Evolutionary conservation across 1,284 basidiomycete genomes (phyloP), one percentile per base, ranked within the genome.

Genomic region (Marasmius sp.): DNA sequence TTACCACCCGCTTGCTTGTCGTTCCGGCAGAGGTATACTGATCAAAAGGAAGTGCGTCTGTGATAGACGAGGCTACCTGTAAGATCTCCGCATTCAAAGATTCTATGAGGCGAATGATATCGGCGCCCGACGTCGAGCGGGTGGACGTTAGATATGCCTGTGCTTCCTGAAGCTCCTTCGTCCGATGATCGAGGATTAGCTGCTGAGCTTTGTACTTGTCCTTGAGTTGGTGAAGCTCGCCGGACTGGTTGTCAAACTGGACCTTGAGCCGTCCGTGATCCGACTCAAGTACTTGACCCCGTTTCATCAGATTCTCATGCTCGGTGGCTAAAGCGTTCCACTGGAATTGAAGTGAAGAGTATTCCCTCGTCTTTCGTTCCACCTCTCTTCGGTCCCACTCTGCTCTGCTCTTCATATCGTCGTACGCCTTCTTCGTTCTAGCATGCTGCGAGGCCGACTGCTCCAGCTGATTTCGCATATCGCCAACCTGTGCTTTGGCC

Each of bases 91-190:
- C 67, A 22, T 76, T 76, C 5, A 76, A 64, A 34, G 67, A 67
- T 60, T 74, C 73, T n/a, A 77, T 64, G 47, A 75, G 70, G n/a
- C 43, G 68, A 41, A 69, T 70, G 45, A 77, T 69, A 54, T 76
- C 76, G 12, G 66, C 65, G 0, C 74, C 75, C 20, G 75, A 74
- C 58, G 70, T 70, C 4, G 66, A 33, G 39, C 75, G 73, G 0
- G 72, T 70, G 0, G 70, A 75, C 0, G 66, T 69, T 48, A 77
- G 65, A 65, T 72, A 77, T 52, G 68, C 74, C 60, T 75, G 75
- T 9, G 73, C 75, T 37, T 72, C 75, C 59, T 77, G 76, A 33
- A 77, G 68, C 59, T 76, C 74, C 20, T 67, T 69, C 18, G 73
- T 76, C 7, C 76, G 70, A 20, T 74, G 69, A 12, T 74, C 65